Evolutionary conservation across 208 protist genomes (phyloP).

Genomic region (Leishmania martiniquensis): DNA sequence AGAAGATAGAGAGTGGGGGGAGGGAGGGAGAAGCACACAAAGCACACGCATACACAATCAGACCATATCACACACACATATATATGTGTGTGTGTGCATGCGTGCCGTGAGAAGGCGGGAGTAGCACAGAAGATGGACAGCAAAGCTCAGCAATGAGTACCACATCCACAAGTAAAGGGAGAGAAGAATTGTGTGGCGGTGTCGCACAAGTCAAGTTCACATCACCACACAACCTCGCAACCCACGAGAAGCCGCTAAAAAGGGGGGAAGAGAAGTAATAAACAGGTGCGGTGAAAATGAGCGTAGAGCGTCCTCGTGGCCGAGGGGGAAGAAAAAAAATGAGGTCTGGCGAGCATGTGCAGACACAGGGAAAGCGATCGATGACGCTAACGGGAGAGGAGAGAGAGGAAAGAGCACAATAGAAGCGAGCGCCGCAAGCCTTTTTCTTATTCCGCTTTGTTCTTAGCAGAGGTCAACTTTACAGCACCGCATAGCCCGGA

Average conservation of each 20-base stretch:
- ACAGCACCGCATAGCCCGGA: no score
- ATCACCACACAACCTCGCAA: background rate
- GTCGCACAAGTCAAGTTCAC: background rate
- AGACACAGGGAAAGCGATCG: slow-evolving; percentile 8
- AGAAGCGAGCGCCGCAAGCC: no score
- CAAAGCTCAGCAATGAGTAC: background rate
- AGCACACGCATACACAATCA: no score
- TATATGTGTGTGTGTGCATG: background rate
- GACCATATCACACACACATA: no score
- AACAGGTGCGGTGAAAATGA: background rate
- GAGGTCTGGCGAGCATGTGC: no score
- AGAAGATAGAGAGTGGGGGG: background rate
- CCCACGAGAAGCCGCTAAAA: background rate
- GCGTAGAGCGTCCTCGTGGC: background rate
- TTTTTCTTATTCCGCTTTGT: no score
- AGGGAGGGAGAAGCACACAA: background rate
- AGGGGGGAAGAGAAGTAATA: background rate
- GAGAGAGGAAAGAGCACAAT: background rate
- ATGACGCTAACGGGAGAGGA: no score
- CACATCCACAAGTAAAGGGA: background rate
- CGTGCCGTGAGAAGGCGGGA: background rate
- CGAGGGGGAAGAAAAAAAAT: no score
- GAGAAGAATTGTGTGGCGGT: background rate
- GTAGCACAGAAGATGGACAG: background rate
- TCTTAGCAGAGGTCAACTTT: no score